Evolutionary conservation across 2,329 filamentous ascomycete species (phyloP), one percentile per base, ranked within the genome.

Genomic region (Colletotrichum sp.): DNA sequence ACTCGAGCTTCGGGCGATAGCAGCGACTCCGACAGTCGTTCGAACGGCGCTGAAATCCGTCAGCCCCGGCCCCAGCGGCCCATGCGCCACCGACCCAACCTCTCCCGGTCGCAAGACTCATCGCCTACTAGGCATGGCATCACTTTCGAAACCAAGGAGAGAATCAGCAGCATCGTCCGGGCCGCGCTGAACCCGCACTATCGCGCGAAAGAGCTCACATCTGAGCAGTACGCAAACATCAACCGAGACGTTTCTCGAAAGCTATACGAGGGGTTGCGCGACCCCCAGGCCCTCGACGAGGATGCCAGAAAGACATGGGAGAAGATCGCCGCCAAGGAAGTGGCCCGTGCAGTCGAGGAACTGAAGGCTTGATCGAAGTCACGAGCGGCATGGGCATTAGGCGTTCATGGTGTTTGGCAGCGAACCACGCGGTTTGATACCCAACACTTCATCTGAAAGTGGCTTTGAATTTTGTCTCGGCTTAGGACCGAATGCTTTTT

Each of bases 221-320:
- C 96, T 79, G 95, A 98, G 75, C 94, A 98, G 84, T 99, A 98
- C 83, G 96, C 95, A 4, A 92, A 92, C 72, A 98, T 98, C 85
- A 98, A 98, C 82, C 93, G 96, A 77, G 93, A 94, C 76, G 93
- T 98, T 39, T 98, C 95, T 56, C 93, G 95, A 74, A 94, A 94
- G 86, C 88, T 99, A 74, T 99, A 99, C 85, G 95, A 92, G 78
- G 90, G 92, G 76, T 88, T 91, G 61, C 87, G 87, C 64, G 87
- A 89, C 76, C 88, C 88, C 16, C 85, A 88, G 25, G 85, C 88
- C 28, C 88, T 97, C 34, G 91, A 94, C 80, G 89, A 93, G 27
- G 90, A 92, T 32, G 91, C 91, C 71, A 91, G 92, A 73, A 91
- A 90, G 78, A 90, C 89, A 64, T 95, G 95, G 90, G 94, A 97